Evolutionary conservation across 345 rosid genomes (phyloP).

Genomic region (Acer negundo): DNA sequence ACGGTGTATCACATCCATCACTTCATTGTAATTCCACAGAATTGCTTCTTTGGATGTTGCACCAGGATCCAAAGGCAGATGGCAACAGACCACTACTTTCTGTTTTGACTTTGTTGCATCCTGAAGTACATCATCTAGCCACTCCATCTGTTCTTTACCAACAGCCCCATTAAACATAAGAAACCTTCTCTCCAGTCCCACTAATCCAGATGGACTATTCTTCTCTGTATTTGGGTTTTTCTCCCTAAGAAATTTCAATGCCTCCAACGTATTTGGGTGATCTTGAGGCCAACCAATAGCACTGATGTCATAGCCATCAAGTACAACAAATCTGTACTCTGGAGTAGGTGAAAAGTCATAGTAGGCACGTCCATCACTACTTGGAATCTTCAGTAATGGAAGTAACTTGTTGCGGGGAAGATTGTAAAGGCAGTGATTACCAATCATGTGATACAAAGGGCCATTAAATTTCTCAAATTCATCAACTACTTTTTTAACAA

Average conservation of each 20-base stretch:
- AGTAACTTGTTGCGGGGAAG: constrained; percentile 76
- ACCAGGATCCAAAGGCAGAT: constrained; percentile 75
- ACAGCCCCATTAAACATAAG: constrained; percentile 92
- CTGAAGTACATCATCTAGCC: constrained; percentile 69
- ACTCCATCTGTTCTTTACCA: constrained; percentile 71
- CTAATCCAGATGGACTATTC: constrained; percentile 79
- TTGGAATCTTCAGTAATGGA: constrained; percentile 68
- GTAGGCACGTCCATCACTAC: constrained; percentile 54
- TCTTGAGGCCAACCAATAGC: constrained; percentile 82
- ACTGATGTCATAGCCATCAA: constrained; percentile 89
- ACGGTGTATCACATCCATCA: constrained; percentile 68
- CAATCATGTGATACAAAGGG: constrained; percentile 84
- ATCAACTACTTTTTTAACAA: constrained; percentile 48
- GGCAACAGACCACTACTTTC: constrained; percentile 80
- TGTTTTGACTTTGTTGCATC: constrained; percentile 67
- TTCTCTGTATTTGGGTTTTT: constrained; percentile 81
- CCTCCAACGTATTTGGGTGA: constrained; percentile 71
- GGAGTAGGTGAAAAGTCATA: constrained; percentile 84
- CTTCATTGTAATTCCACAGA: constrained; percentile 86
- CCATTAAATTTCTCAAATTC: constrained; percentile 72
- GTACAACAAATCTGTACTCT: constrained; percentile 65
- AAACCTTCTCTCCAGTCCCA: constrained; percentile 71
- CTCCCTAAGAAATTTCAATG: constrained; percentile 56
- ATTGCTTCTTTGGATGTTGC: constrained; percentile 56
- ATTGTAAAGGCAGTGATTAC: constrained; percentile 96